Evolutionary conservation across 768 basidiomycete species (phyloP).

Genomic region (Pholiota conissans): DNA sequence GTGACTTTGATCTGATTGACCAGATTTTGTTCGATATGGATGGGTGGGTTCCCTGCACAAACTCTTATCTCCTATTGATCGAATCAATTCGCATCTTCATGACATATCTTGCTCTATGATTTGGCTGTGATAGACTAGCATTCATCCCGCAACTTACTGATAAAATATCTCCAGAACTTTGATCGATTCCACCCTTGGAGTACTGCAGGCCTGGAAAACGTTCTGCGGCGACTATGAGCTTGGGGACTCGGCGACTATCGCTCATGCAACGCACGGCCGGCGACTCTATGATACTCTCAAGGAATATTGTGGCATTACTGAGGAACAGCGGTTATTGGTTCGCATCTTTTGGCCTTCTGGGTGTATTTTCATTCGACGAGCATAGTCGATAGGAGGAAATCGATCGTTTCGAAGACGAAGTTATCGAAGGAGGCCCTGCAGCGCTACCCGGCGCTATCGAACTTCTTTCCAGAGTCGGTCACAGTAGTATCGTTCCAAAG

Average conservation of each 20-base stretch:
- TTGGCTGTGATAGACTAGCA: not conserved
- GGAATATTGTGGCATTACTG: slow-evolving; percentile 63
- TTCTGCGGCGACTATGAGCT: slow-evolving; percentile 66
- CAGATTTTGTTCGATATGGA: slow-evolving; percentile 74
- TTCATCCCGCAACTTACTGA: not conserved
- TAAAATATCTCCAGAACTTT: slow-evolving; percentile 48
- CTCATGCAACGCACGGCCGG: slow-evolving; percentile 72
- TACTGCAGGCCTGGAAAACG: slow-evolving; percentile 73
- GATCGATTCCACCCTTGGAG: slow-evolving; percentile 83
- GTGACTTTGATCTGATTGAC: slow-evolving; percentile 3
- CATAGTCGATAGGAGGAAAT: slow-evolving; percentile 55
- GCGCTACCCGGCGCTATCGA: slow-evolving; percentile 65
- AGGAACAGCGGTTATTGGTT: slow-evolving; percentile 58
- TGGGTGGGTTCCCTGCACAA: slow-evolving; percentile 42
- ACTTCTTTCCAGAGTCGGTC: slow-evolving; percentile 55
- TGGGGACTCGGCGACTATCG: slow-evolving; percentile 44
- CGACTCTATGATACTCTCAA: slow-evolving; percentile 74
- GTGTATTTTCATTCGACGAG: not conserved
- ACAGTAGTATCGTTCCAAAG: not conserved
- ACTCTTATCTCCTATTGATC: not conserved
- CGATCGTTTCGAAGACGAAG: slow-evolving; percentile 75
- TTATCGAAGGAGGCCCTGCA: slow-evolving; percentile 61
- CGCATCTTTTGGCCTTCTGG: slow-evolving; percentile 15
- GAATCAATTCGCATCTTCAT: not conserved
- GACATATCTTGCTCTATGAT: not conserved